Evolutionary conservation across 2,329 filamentous ascomycete species (phyloP).

Genomic region (Xylaria sp.): DNA sequence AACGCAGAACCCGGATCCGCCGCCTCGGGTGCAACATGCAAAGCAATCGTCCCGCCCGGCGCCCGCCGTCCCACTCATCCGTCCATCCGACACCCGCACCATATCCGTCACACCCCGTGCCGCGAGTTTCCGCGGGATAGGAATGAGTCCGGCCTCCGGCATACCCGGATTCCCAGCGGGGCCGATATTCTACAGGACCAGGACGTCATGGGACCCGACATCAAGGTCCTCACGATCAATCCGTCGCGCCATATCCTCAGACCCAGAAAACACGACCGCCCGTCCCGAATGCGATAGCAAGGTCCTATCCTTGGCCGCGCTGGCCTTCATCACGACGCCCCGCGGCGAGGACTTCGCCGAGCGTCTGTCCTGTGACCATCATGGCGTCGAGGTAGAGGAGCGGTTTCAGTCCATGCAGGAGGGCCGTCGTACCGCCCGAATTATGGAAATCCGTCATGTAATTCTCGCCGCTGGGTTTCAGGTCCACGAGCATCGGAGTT

Average conservation of each 20-base stretch:
- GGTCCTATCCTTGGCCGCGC: slow-evolving; percentile 69
- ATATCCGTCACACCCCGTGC: slow-evolving; percentile 72
- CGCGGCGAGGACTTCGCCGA: slow-evolving; percentile 71
- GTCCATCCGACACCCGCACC: slow-evolving; percentile 77
- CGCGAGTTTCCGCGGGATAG: slow-evolving; percentile 69
- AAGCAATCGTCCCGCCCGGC: slow-evolving; percentile 87
- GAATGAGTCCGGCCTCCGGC: slow-evolving; percentile 70
- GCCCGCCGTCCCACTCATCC: slow-evolving; percentile 81
- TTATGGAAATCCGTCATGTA: slow-evolving; percentile 90
- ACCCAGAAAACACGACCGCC: slow-evolving; percentile 64
- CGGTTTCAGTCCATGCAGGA: slow-evolving; percentile 72
- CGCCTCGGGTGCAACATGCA: slow-evolving; percentile 83
- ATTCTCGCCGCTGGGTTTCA: slow-evolving; percentile 81
- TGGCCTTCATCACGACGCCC: slow-evolving; percentile 86
- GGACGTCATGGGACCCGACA: slow-evolving; percentile 54
- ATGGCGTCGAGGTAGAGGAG: slow-evolving; percentile 71
- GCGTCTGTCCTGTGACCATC: slow-evolving; percentile 78
- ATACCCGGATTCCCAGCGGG: slow-evolving; percentile 88
- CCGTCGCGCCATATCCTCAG: slow-evolving; percentile 68
- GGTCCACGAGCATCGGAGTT: slow-evolving; percentile 75
- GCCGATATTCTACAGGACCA: slow-evolving; percentile 83
- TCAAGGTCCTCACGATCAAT: slow-evolving; percentile 55
- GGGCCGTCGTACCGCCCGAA: slow-evolving; percentile 76
- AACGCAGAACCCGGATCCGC: slow-evolving; percentile 70
- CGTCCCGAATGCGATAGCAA: slow-evolving; percentile 42